Evolutionary conservation across 805 yeast species (phyloP), one percentile per base, ranked within the genome.

Genomic region (Wilhelminamyces savonicus): DNA sequence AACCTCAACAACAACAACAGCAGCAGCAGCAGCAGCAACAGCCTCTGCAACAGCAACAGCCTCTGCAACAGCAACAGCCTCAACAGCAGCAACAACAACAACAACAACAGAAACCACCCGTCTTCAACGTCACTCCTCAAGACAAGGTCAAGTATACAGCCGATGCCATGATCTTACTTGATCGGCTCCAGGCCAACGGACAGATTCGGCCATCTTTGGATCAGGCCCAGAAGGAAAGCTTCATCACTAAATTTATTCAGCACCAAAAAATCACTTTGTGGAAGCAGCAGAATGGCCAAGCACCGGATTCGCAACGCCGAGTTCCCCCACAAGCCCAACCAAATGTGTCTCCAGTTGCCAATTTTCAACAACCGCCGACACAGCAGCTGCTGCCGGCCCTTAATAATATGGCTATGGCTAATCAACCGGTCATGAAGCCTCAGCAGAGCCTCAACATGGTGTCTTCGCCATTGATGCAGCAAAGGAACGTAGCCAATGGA

Each of bases 111-210:
- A 17, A 17, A 8, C 19, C 19, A 8, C 16, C 10, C 21, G 24
- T 11, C 21, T 22, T 39, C 18, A 43, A 36, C 19, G 34, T 41
- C 27, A 36, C 43, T 4, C 13, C 49, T 6, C 65, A 62, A 29
- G 71, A 64, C 34, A 48, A 59, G 23, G 43, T 47, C 36, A 59
- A 62, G 40, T 60, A 61, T 40, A 52, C 55, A 21, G 43, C 56
- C 7, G 68, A 60, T 26, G 71, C 71, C 2, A 47, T 63, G 58
- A 48, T 54, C n/a, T 41, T 61, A 16, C 50, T 64, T 32, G 31
- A 42, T 13, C 46, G 60, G 28, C 44, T 65, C 29, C 68, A 64
- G 32, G 55, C 56, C 10, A 54, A 48, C 29, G 54, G 64, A 4
- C 49, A 61, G 2, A 48, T 63, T 17, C 61, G 47, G 23, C 41